Conservation (phyloP, 2,329 filamentous ascomycete species). For the Sporothrix pseudoabietina region DNA sequence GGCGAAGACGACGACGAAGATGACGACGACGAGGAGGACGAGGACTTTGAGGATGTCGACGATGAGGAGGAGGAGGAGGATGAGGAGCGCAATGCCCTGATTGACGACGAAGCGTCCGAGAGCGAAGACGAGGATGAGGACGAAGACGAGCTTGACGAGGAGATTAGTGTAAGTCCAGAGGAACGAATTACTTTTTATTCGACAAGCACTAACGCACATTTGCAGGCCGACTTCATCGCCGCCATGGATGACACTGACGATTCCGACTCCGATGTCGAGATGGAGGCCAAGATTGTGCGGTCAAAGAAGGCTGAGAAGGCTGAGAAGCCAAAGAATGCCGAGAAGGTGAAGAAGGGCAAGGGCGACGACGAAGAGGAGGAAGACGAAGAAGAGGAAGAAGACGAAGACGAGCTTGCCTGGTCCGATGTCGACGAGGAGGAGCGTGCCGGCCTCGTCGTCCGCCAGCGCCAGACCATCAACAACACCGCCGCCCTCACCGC, state of each 20-base stretch:
- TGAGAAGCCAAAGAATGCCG: constrained; percentile 39
- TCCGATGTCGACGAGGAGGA: constrained; percentile 76
- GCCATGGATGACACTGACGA: constrained; percentile 62
- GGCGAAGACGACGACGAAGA: constrained; percentile 41
- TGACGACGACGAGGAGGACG: constrained; percentile 47
- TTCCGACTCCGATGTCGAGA: constrained; percentile 74
- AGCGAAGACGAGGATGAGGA: constrained; percentile 39
- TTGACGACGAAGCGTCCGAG: constrained; percentile 36
- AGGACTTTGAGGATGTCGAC: constrained; percentile 40
- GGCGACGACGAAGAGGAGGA: constrained; percentile 53
- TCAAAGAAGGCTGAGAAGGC: constrained; percentile 38
- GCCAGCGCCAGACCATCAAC: constrained; percentile 95
- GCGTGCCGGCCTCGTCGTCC: constrained; percentile 81
- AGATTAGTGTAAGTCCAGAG: constrained; percentile 34
- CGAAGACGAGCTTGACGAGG: constrained; percentile 39
- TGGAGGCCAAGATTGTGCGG: constrained; percentile 69
- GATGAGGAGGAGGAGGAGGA: constrained; percentile 44
- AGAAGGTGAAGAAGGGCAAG: constrained; percentile 38
- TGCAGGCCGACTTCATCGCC: constrained; percentile 53
- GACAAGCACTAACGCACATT: not conserved
- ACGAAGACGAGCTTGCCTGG: constrained; percentile 82
- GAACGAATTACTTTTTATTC: not conserved
- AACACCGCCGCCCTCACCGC: constrained; percentile 85
- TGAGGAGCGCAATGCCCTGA: constrained; percentile 37
- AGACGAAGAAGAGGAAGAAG: constrained; percentile 65